These are phyloP conservation scores for Paracamarosporium sp. DNA, from an alignment of 2,329 filamentous ascomycete species.

Conservation along the genomic window DNA sequence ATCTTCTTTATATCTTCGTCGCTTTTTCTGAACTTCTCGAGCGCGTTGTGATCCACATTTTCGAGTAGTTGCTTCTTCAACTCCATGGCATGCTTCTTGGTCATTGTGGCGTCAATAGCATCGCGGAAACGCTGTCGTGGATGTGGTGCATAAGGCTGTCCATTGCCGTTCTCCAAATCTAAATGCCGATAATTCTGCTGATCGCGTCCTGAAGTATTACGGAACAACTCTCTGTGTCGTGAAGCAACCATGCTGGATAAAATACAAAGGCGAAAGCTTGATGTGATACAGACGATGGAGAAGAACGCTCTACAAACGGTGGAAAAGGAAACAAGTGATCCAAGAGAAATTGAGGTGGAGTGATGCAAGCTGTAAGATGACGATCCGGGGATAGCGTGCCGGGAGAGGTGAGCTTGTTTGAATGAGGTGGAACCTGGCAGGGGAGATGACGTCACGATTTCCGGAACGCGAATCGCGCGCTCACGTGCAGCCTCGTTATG, in stretches of 20 bases:
- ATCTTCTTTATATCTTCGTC: slow-evolving; percentile 61
- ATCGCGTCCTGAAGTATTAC: slow-evolving; percentile 5
- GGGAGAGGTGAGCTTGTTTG: slow-evolving; percentile 3
- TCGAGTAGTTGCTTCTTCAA: slow-evolving; percentile 59
- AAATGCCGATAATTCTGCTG: slow-evolving; percentile 21
- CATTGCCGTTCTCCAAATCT: slow-evolving; percentile 41
- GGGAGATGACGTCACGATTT: background rate
- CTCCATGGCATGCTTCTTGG: slow-evolving; percentile 52
- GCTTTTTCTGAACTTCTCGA: slow-evolving; percentile 59
- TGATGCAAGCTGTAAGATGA: background rate
- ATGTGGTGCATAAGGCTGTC: slow-evolving; percentile 19
- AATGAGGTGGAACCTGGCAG: background rate
- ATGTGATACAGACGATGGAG: background rate
- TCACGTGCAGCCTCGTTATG: slow-evolving; percentile 6
- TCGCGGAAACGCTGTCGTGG: slow-evolving; percentile 52
- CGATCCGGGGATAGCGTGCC: slow-evolving; percentile 1
- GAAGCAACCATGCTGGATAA: slow-evolving; percentile 27
- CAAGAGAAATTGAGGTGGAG: background rate
- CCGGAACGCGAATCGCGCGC: background rate
- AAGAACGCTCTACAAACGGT: background rate
- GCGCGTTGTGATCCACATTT: slow-evolving; percentile 53
- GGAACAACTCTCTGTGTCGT: slow-evolving; percentile 23
- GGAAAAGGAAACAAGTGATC: background rate
- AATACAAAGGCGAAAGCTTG: background rate
- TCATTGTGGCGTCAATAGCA: slow-evolving; percentile 54